These are phyloP conservation scores for Rhodotorula glutinis DNA, from an alignment of 1,284 basidiomycete genomes.

Conservation along the genomic window DNA sequence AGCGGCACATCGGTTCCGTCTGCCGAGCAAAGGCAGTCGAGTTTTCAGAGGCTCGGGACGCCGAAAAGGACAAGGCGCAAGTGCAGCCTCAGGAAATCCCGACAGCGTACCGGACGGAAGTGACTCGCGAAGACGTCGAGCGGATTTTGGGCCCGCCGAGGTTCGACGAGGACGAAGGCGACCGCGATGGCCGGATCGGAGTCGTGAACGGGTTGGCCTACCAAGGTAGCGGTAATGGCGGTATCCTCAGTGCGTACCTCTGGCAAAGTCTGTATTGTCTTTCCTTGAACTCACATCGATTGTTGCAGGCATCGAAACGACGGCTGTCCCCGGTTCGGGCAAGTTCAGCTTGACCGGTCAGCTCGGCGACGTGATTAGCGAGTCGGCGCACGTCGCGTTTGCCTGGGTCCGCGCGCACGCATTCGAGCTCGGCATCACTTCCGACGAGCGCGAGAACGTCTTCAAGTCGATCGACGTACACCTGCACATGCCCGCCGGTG, in stretches of 20 bases:
- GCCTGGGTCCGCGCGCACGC: slow-evolving; percentile 68
- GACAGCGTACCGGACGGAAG: slow-evolving; percentile 60
- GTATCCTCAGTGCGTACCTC: slow-evolving; percentile 58
- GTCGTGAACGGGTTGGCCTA: slow-evolving; percentile 84
- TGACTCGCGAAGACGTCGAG: slow-evolving; percentile 73
- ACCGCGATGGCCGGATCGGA: slow-evolving; percentile 62
- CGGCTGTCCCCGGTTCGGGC: slow-evolving; percentile 37
- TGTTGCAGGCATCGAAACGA: slow-evolving; percentile 39
- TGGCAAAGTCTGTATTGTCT: not conserved
- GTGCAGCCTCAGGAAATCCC: slow-evolving; percentile 5
- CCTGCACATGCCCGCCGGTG: slow-evolving; percentile 77
- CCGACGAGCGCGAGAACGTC: slow-evolving; percentile 60
- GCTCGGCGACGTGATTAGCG: slow-evolving; percentile 73
- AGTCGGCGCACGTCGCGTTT: slow-evolving; percentile 73
- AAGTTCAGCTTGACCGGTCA: slow-evolving; percentile 37
- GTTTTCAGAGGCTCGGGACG: slow-evolving; percentile 70
- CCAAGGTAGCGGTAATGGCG: slow-evolving; percentile 80
- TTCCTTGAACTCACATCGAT: not conserved
- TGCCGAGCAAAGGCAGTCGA: slow-evolving; percentile 84
- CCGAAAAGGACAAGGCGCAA: not conserved
- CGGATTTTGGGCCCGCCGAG: slow-evolving; percentile 75
- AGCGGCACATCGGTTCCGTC: slow-evolving; percentile 79
- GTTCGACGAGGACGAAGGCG: slow-evolving; percentile 74
- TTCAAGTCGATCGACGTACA: slow-evolving; percentile 77
- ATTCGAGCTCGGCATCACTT: slow-evolving; percentile 66